Evolutionary conservation across 2,329 filamentous ascomycete species (phyloP).

Genomic region (Simplicillium aogashimaense): DNA sequence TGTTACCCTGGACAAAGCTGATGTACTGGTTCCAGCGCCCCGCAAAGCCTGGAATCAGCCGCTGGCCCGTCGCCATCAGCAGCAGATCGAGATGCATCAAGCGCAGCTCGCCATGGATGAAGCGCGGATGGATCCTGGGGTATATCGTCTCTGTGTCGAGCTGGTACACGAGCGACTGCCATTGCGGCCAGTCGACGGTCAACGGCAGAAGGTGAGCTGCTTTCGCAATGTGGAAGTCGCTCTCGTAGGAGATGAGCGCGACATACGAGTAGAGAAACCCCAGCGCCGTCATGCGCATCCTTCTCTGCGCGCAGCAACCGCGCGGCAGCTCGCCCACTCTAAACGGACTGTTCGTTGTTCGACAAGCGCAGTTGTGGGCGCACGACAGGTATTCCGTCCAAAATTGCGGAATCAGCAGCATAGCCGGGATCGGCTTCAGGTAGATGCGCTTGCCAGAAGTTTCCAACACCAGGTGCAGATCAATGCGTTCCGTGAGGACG

Average conservation of each 20-base stretch:
- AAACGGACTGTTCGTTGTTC: background rate
- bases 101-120: conserved; percentile 1
- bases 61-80: background rate
- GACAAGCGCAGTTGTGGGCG: background rate
- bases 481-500: conserved; percentile 1
- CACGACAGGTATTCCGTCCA: conserved; percentile 1
- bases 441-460: background rate
- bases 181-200: background rate
- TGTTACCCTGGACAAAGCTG: background rate
- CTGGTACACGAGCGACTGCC: conserved; percentile 1
- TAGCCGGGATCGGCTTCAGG: conserved; percentile 1
- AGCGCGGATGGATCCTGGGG: background rate
- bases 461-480: conserved; percentile 2
- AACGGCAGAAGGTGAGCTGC: background rate
- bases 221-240: conserved; percentile 1
- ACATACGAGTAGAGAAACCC: conserved; percentile 3
- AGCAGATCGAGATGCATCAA: background rate
- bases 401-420: background rate
- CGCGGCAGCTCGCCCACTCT: conserved; percentile 1
- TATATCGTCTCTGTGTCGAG: conserved; percentile 1
- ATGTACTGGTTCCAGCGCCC: conserved; percentile 1
- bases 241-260: conserved; percentile 1
- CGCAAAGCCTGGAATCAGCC: conserved; percentile 1
- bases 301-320: too few species aligned
- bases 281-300: too few species aligned